Evolutionary conservation across 352 stramenopile genomes (phyloP).

Genomic region (Globisporangium camurandrum): DNA sequence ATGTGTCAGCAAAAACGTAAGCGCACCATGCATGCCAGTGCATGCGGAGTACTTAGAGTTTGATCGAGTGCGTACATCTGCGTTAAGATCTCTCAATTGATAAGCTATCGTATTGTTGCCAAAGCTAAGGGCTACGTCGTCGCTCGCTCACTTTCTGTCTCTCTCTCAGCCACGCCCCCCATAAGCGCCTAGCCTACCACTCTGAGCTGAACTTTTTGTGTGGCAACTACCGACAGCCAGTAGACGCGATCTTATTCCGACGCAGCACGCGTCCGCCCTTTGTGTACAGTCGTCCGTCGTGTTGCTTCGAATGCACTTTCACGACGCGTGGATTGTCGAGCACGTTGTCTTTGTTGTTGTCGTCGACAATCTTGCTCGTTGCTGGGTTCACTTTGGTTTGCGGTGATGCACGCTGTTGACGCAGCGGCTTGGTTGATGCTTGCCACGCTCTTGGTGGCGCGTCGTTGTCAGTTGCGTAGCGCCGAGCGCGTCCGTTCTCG

Average conservation of each 20-base stretch:
- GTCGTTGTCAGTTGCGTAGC: background rate
- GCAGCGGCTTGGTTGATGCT: constrained; percentile 1
- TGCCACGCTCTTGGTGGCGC: constrained; percentile 6
- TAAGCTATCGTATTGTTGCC: too few species aligned
- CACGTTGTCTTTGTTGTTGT: background rate
- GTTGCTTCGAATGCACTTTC: constrained; percentile 56
- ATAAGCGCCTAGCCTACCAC: too few species aligned
- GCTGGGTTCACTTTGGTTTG: background rate
- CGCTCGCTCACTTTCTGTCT: too few species aligned
- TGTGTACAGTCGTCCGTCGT: constrained; percentile 42
- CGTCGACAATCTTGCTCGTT: constrained; percentile 10
- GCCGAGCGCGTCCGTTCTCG: background rate
- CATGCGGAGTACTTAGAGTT: too few species aligned
- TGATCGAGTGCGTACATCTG: too few species aligned
- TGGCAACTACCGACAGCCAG: constrained; percentile 28
- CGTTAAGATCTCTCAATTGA: too few species aligned
- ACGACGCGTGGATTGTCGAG: constrained; percentile 34
- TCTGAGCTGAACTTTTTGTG: too few species aligned
- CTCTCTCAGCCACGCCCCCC: too few species aligned
- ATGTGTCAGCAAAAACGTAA: too few species aligned
- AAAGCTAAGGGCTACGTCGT: too few species aligned
- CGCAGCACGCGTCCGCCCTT: constrained; percentile 29
- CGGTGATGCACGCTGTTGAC: too few species aligned
- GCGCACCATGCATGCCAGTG: too few species aligned
- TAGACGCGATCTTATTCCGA: constrained; percentile 43